phyloP scores from a whole-genome alignment of 352 stramenopile genomes.

The Phytophthora agathidicida region DNA sequence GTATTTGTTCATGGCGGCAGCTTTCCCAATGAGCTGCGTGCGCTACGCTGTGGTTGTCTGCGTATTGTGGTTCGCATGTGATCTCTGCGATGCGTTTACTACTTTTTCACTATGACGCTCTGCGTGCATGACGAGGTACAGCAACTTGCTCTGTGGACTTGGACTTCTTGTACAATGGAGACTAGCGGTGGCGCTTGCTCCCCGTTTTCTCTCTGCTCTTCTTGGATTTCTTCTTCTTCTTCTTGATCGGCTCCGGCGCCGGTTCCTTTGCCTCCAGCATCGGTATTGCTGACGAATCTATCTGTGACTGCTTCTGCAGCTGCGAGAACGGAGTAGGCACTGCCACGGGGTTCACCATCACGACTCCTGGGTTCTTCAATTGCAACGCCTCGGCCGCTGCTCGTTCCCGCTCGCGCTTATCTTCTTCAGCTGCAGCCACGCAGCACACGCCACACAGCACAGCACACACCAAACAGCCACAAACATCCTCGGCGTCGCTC shows the following conservation, averaged over 20 bases:
- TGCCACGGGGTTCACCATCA: slow-evolving; percentile 69
- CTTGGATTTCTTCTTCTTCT: slow-evolving; percentile 29
- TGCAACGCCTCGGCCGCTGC: slow-evolving; percentile 39
- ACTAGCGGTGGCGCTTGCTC: slow-evolving; percentile 7
- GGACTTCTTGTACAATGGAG: slow-evolving; percentile 6
- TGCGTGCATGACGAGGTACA: slow-evolving; percentile 17
- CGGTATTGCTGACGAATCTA: not conserved
- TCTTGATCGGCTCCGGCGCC: slow-evolving; percentile 15
- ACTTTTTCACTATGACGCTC: slow-evolving; percentile 19
- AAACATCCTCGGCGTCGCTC: slow-evolving; percentile 81
- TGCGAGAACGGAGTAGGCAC: slow-evolving; percentile 52
- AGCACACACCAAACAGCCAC: slow-evolving; percentile 72
- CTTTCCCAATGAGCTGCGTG: slow-evolving; percentile 35
- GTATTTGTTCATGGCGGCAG: slow-evolving; percentile 23
- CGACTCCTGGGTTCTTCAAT: slow-evolving; percentile 56
- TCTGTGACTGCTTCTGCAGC: slow-evolving; percentile 23
- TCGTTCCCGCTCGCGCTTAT: slow-evolving; percentile 80
- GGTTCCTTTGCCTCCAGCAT: slow-evolving; percentile 7
- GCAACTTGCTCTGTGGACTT: slow-evolving; percentile 15
- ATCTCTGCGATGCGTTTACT: slow-evolving; percentile 13
- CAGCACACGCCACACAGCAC: slow-evolving; percentile 80
- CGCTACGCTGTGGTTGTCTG: slow-evolving; percentile 2
- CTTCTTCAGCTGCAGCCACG: slow-evolving; percentile 78
- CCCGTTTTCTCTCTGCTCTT: slow-evolving; percentile 28
- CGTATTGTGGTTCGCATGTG: slow-evolving; percentile 8